Percentiles rank a stretch among this genome's conserved stretches.
Evolutionary conservation across 2,329 filamentous ascomycete genomes (phyloP).

Genomic region (Cadophora gregata): DNA sequence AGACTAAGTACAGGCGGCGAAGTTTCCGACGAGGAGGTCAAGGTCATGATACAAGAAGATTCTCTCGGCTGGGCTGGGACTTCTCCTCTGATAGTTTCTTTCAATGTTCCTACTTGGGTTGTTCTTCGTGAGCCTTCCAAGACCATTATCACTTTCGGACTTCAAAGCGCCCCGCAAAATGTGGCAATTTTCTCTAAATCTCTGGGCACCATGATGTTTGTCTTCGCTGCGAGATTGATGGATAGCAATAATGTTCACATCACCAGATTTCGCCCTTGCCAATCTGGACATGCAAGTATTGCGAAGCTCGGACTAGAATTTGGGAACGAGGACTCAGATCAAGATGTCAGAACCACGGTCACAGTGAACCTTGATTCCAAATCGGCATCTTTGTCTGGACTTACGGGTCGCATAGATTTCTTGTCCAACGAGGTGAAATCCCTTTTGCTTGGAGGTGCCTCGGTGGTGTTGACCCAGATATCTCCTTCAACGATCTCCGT

Average conservation of each 20-base stretch:
- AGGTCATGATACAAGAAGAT: conserved; percentile 20
- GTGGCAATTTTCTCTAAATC: neutral
- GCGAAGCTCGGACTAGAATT: neutral
- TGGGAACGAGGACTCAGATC: neutral
- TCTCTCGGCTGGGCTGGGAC: conserved; percentile 11
- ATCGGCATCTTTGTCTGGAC: neutral
- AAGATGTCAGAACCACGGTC: neutral
- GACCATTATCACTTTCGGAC: conserved; percentile 1
- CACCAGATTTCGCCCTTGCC: conserved; percentile 16
- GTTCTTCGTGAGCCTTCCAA: conserved; percentile 1
- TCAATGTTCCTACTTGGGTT: conserved; percentile 18
- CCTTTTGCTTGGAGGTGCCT: neutral
- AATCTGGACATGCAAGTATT: conserved; percentile 1
- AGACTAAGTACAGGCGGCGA: conserved; percentile 2
- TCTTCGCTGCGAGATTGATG: conserved; percentile 9
- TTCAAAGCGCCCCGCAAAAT: conserved; percentile 16
- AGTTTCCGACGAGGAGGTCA: neutral
- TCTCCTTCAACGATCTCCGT: conserved; percentile 6
- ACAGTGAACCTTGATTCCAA: conserved; percentile 12
- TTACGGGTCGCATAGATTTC: conserved; percentile 17
- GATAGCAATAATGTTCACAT: conserved; percentile 17
- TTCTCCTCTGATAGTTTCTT: conserved; percentile 19
- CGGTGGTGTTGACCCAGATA: neutral
- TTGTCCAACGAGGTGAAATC: neutral
- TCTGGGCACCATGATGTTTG: conserved; percentile 13